phyloP scores from a whole-genome alignment of 2,329 filamentous ascomycete species.

The Coleophoma eucalyptorum region DNA sequence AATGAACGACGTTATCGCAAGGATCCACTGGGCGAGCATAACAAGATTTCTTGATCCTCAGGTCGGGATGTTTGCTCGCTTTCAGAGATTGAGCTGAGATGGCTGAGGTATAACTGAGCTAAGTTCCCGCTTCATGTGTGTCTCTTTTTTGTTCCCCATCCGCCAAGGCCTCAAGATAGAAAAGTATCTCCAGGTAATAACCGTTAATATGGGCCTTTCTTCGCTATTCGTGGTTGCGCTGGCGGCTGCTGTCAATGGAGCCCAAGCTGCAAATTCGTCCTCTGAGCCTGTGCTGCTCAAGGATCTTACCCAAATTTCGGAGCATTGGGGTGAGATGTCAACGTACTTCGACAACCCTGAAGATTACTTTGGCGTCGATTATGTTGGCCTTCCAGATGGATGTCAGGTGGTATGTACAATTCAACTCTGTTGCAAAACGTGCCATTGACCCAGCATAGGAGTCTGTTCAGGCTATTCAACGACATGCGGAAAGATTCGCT shows the following conservation, averaged over 20 bases:
- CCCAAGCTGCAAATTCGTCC: neutral
- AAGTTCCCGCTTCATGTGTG: too few relatives aligned
- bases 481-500: conserved; percentile 51
- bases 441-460: conserved; percentile 9
- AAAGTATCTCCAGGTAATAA: neutral
- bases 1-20: too few relatives aligned
- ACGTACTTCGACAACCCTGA: conserved; percentile 42
- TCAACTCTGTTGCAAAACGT: neutral
- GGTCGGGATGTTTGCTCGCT: too few relatives aligned
- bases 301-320: conserved; percentile 25
- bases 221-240: neutral
- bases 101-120: too few relatives aligned
- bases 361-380: conserved; percentile 40
- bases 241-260: neutral
- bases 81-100: too few relatives aligned
- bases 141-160: too few relatives aligned
- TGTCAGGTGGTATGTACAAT: conserved; percentile 40
- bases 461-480: conserved; percentile 44
- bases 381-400: conserved; percentile 44
- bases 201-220: neutral
- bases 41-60: too few relatives aligned
- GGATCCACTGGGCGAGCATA: too few relatives aligned
- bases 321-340: conserved; percentile 42
- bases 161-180: too few relatives aligned
- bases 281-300: conserved; percentile 15